phyloP scores from a whole-genome alignment of 371 early-diverging fungal species.

The Mucor plumbeus region DNA sequence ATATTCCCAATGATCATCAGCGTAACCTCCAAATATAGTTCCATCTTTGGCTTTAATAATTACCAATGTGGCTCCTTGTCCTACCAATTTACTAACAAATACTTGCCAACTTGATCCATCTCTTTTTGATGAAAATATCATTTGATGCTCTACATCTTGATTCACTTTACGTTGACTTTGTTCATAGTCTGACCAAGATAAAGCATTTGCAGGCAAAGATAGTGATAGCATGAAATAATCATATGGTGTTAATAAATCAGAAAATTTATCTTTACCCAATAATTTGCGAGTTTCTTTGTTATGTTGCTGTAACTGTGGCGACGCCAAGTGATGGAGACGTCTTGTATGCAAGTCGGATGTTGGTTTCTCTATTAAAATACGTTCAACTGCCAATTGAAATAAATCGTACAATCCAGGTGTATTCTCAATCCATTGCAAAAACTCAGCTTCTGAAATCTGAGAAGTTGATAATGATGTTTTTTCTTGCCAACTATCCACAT shows the following conservation, averaged over 20 bases:
- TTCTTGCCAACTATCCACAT: slow-evolving; percentile 23
- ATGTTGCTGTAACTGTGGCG: slow-evolving; percentile 31
- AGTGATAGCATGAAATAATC: slow-evolving; percentile 46
- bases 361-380: slow-evolving; percentile 20
- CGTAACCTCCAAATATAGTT: slow-evolving; percentile 78
- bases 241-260: slow-evolving; percentile 36
- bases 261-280: slow-evolving; percentile 24
- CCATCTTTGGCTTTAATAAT: slow-evolving; percentile 57
- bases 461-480: slow-evolving; percentile 16
- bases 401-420: slow-evolving; percentile 27
- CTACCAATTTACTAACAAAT: slow-evolving; percentile 53
- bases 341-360: slow-evolving; percentile 15
- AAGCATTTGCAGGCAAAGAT: slow-evolving; percentile 33
- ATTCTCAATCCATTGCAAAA: slow-evolving; percentile 32
- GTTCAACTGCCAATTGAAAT: slow-evolving; percentile 24
- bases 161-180: slow-evolving; percentile 16
- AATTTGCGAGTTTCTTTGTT: not conserved
- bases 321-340: slow-evolving; percentile 30
- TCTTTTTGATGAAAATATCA: slow-evolving; percentile 60
- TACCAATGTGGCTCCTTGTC: slow-evolving; percentile 55
- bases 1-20: slow-evolving; percentile 59
- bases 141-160: slow-evolving; percentile 28
- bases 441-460: slow-evolving; percentile 22
- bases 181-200: slow-evolving; percentile 39
- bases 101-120: slow-evolving; percentile 73